A percentile compares a stretch with the other conserved stretches of the same genome.
Evolutionary conservation across 257 asterid genomes (phyloP).

Genomic region (Agastache rugosa): DNA sequence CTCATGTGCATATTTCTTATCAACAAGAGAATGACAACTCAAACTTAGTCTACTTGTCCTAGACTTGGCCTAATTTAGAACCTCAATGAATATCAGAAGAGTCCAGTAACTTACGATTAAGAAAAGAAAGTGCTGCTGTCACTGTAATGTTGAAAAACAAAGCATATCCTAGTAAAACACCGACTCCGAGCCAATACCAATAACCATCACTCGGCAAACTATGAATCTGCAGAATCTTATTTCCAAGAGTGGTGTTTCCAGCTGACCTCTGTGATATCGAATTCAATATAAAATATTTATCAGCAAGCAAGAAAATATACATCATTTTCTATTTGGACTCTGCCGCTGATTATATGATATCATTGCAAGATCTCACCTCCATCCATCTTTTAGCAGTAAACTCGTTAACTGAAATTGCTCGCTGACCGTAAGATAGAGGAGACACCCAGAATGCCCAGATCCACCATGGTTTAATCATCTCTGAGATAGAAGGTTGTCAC

Average conservation of each 20-base stretch:
- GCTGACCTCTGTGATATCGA: conserved; percentile 53
- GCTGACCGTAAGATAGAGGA: conserved; percentile 82
- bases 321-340: neutral
- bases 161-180: conserved; percentile 65
- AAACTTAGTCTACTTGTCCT: neutral
- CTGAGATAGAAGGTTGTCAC: conserved; percentile 48
- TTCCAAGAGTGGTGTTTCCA: conserved; percentile 64
- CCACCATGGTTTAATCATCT: conserved; percentile 94
- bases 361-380: conserved; percentile 54
- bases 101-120: conserved; percentile 63
- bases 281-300: conserved; percentile 20
- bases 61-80: neutral
- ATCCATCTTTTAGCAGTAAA: conserved; percentile 82
- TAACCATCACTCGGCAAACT: conserved; percentile 57
- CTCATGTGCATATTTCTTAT: neutral
- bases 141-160: conserved; percentile 66
- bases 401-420: conserved; percentile 83
- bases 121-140: conserved; percentile 65
- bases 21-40: neutral
- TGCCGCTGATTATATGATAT: neutral
- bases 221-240: conserved; percentile 57
- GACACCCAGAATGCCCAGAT: conserved; percentile 91
- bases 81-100: conserved; percentile 15
- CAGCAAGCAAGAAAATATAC: conserved; percentile 7
- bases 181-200: conserved; percentile 93